Conservation (phyloP, 257 asterid species). For the Scutellaria baicalensis region DNA sequence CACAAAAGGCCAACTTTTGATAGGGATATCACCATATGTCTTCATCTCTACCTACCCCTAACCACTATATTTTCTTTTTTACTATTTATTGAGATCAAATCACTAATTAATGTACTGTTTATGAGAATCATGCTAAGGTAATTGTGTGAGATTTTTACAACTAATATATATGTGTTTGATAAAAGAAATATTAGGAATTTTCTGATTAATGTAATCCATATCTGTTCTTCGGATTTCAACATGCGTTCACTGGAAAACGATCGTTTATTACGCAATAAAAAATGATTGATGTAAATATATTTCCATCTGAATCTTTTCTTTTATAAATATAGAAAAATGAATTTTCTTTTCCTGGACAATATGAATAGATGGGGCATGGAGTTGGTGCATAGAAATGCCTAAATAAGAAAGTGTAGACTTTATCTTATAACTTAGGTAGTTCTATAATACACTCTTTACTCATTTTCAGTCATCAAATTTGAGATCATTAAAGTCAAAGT, state of each 20-base stretch:
- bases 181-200: neutral
- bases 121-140: neutral
- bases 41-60: conserved; percentile 59
- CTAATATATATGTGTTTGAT: no score
- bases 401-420: neutral
- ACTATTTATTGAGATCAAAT: neutral
- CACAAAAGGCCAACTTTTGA: conserved; percentile 39
- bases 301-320: no score
- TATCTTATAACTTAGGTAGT: no score
- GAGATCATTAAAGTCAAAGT: no score
- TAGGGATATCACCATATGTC: conserved; percentile 51
- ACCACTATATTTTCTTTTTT: conserved; percentile 36
- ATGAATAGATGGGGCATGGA: conserved; percentile 9
- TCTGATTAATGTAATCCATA: neutral
- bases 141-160: neutral
- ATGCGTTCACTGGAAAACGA: neutral
- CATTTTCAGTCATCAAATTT: no score
- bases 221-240: neutral
- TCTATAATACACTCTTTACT: no score
- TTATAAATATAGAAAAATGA: no score
- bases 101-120: neutral
- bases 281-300: no score
- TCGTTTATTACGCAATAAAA: neutral
- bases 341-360: no score
- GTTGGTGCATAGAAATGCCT: conserved; percentile 15